These are phyloP conservation scores for Aureobasidium leucospermi DNA, from an alignment of 2,329 filamentous ascomycete genomes.

Conservation along the genomic window DNA sequence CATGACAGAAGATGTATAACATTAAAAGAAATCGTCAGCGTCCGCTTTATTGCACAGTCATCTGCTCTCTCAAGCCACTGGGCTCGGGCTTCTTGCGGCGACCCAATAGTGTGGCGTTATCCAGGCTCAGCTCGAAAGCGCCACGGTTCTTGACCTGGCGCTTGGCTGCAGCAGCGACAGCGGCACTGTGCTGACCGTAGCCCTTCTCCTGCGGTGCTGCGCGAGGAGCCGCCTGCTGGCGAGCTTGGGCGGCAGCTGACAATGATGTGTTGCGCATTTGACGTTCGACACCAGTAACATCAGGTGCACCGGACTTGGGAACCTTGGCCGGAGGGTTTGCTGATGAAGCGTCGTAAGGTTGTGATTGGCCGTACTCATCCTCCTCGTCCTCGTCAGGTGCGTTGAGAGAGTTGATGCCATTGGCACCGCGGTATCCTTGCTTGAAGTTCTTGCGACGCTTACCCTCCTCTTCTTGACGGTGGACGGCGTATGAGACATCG, in stretches of 20 bases:
- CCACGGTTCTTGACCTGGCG: slow-evolving; percentile 73
- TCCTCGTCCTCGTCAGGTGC: slow-evolving; percentile 59
- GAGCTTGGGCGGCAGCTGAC: slow-evolving; percentile 55
- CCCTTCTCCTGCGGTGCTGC: slow-evolving; percentile 50
- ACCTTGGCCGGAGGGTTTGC: slow-evolving; percentile 54
- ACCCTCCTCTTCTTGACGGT: slow-evolving; percentile 89
- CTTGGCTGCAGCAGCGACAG: slow-evolving; percentile 75
- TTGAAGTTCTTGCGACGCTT: slow-evolving; percentile 81
- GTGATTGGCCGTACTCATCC: slow-evolving; percentile 54
- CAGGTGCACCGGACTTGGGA: slow-evolving; percentile 51
- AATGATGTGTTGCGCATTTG: slow-evolving; percentile 81
- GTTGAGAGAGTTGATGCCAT: slow-evolving; percentile 58
- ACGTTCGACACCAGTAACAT: slow-evolving; percentile 71
- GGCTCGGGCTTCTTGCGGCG: slow-evolving; percentile 49
- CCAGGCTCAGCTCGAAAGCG: slow-evolving; percentile 84
- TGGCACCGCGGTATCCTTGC: slow-evolving; percentile 57
- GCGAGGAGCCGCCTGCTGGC: slow-evolving; percentile 45
- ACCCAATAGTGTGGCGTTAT: slow-evolving; percentile 82
- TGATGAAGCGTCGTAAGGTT: slow-evolving; percentile 42
- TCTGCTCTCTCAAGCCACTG: slow-evolving; percentile 40
- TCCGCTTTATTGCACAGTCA: slow-evolving; percentile 21
- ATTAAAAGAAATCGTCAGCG: not conserved
- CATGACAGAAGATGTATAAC: not conserved
- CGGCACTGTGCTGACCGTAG: slow-evolving; percentile 82
- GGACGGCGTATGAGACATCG: slow-evolving; percentile 95